Base-by-base conservation (phyloP, 768 basidiomycete species). In the Suillus spraguei region DNA sequence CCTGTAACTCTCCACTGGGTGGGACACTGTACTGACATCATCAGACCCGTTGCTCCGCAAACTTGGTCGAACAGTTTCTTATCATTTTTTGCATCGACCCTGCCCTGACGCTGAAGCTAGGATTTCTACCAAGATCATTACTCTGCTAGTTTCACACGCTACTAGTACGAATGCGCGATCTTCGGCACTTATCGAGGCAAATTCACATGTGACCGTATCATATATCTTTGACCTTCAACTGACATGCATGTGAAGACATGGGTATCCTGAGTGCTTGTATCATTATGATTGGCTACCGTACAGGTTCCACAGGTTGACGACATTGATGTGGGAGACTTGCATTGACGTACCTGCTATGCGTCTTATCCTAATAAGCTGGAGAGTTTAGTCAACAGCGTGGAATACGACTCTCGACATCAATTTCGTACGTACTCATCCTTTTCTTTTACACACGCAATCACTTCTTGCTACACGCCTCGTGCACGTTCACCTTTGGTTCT, bases 271-370 rank as follows among this genome's bases (percentile, higher is more conserved):
- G 16, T 38, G 8, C 16, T 28, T 28, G 24, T 17, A 3, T 52
- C 32, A 3, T 39, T 6, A 33, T 33, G 32, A 53, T 28, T 39
- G 17, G 24, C 38, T 28, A 28, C 38, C 16, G 24, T 38, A 7
- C 9, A 6, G 7, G 22, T 16, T 6, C 38, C 9, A 39, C 22
- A 56, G 36, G 22, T 56, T 32, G 24, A 22, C 28, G 11, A 3
- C 20, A 6, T 53, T 53, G 32, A 33, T 53, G 52, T 53, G 33
- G 52, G 52, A 53, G 52, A 53, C 52, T 33, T 35, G 52, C n/a
- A 3, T 28, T 24, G 16, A 10, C 41, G 38, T 11, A 39, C 55
- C 11, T 41, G 11, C 17, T 53, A 16, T 9, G 8, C 42, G 9
- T 4, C 7, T 28, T 10, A 1, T 41, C 24, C 24, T 41, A 20